A percentile compares a stretch with the other conserved stretches of the same genome.
Conservation (phyloP, 75 land plant species). For the Larix kaempferi region DNA sequence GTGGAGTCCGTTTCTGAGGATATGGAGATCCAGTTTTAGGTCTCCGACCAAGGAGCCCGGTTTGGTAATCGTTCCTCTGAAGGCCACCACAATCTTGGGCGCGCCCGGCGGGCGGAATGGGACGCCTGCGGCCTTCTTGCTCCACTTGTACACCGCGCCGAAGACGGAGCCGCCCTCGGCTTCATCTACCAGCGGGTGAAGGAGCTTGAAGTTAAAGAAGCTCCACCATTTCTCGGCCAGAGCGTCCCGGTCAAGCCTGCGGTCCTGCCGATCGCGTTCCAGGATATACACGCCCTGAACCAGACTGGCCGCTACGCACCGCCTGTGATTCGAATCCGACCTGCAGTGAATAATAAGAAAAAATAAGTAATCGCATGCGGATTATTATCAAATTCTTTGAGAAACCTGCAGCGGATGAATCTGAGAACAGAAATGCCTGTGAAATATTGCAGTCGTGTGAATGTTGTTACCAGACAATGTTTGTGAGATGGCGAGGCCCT, state of each 20-base stretch:
- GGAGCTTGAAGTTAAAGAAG: conserved; percentile 39
- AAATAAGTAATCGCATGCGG: background rate
- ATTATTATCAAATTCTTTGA: background rate
- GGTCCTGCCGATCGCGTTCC: conserved; percentile 57
- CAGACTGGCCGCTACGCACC: conserved; percentile 57
- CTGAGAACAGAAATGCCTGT: background rate
- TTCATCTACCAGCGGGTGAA: conserved; percentile 38
- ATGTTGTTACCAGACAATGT: conserved; percentile 20
- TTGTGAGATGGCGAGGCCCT: conserved; percentile 27
- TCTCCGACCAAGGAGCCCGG: conserved; percentile 31
- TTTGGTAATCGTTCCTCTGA: conserved; percentile 54
- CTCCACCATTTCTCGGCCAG: conserved; percentile 71
- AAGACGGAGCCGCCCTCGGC: conserved; percentile 39
- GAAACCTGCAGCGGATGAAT: background rate
- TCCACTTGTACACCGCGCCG: conserved; percentile 57
- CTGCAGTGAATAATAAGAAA: conserved; percentile 15
- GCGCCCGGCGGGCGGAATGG: conserved; percentile 1
- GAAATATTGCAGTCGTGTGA: background rate
- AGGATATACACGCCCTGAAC: conserved; percentile 64
- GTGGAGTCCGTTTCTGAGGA: conserved; percentile 41
- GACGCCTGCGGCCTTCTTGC: background rate
- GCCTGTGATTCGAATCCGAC: conserved; percentile 35
- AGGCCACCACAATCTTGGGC: conserved; percentile 52
- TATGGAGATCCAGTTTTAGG: conserved; percentile 27
- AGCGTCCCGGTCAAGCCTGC: conserved; percentile 29